phyloP scores from a whole-genome alignment of 192 early-diverging fungal species.

The Martensiomyces pterosporus region DNA sequence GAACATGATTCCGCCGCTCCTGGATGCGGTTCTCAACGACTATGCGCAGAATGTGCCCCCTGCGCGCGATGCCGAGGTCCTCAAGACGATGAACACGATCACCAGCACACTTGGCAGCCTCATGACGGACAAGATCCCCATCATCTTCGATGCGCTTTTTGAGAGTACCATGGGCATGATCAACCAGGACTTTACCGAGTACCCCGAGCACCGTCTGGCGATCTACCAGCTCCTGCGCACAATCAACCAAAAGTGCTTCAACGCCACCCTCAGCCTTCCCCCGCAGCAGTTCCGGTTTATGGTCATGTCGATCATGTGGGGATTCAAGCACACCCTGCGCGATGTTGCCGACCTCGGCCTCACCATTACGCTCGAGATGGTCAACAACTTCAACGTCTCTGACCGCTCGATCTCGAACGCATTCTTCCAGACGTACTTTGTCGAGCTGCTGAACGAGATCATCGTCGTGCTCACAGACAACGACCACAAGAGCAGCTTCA shows the following conservation, averaged over 20 bases:
- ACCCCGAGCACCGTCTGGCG: constrained; percentile 92
- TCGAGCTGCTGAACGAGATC: constrained; percentile 90
- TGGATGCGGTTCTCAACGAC: constrained; percentile 86
- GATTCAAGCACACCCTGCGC: constrained; percentile 97
- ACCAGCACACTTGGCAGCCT: constrained; percentile 69
- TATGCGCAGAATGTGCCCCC: constrained; percentile 83
- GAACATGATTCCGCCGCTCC: constrained; percentile 86
- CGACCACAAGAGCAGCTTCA: constrained; percentile 97
- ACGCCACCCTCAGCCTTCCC: constrained; percentile 80
- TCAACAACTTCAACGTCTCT: constrained; percentile 77
- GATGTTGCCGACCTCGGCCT: constrained; percentile 94
- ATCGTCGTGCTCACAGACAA: constrained; percentile 96
- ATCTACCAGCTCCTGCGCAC: constrained; percentile 92
- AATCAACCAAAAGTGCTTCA: constrained; percentile 91
- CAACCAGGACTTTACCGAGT: constrained; percentile 97
- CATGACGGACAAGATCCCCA: constrained; percentile 78
- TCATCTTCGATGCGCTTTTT: constrained; percentile 91
- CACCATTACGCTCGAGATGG: constrained; percentile 78
- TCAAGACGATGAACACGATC: constrained; percentile 89
- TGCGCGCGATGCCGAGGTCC: constrained; percentile 92
- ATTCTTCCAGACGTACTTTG: constrained; percentile 91
- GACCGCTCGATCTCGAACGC: constrained; percentile 72
- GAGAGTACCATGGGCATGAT: constrained; percentile 99
- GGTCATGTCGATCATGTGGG: constrained; percentile 96
- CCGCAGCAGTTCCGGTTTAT: constrained; percentile 85